Base-by-base conservation (phyloP, 2,329 filamentous ascomycete genomes). In the Calonectria ilicicola region DNA sequence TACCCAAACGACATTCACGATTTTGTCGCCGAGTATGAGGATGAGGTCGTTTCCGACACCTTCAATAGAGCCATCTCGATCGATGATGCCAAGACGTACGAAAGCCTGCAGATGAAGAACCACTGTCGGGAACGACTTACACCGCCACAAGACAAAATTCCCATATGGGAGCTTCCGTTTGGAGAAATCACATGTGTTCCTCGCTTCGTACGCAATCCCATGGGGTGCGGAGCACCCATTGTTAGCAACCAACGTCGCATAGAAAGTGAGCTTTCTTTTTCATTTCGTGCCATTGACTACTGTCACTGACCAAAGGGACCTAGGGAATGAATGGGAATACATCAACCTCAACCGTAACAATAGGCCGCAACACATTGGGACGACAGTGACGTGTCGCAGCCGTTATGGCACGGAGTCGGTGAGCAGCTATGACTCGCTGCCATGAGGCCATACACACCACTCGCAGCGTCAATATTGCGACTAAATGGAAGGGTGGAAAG, bases 11-110 rank as follows among this genome's bases (percentile, higher is more conserved):
- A 72, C 29, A 17, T 66, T 12, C 69, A 75, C 32, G 74, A 76
- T 23, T 72, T 76, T 27, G 70, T 75, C 21, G 74, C 74, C 42
- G 73, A 73, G 49, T 76, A 76, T 58, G 74, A 76, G 42, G 70
- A 75, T 21, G 74, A 76, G 38, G 51, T 76, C 12, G 58, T 76
- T 26, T 67, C 66, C 21, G 64, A 75, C 38, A 72, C 70, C 2
- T 76, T 76, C 29, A 56, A 51, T 64, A 65, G 70, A 32, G 56
- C 70, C n/a, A 46, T 76, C 23, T 72, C 62, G 23, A 44, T 76
- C 38, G 74, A 76, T 46, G 74, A 76, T n/a, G 73, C 67, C 6
- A 76, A 70, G 64, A 75, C 70, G 3, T 76, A 75, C 38, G 73
- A 76, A 27, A 21, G 42, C 23, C 23, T 69, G 9, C 74, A 75